These are phyloP conservation scores for Rauvolfia tetraphylla DNA, from an alignment of 257 asterid genomes.

Conservation along the genomic window DNA sequence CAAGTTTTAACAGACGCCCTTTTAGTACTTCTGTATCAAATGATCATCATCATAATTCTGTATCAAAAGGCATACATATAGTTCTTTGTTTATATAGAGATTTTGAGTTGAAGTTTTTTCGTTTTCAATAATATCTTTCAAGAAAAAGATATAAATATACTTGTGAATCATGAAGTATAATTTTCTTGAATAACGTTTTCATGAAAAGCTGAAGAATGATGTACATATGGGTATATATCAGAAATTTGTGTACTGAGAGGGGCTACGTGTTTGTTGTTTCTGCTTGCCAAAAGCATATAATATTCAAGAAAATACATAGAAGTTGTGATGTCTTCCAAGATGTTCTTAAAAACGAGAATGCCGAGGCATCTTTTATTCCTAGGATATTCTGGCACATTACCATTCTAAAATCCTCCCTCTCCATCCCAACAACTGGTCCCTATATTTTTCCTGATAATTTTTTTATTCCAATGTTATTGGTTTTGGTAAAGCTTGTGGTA, in stretches of 20 bases:
- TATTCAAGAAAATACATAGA: neutral
- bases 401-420: neutral
- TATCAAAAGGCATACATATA: too few relatives aligned
- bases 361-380: neutral
- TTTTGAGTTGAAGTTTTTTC: neutral
- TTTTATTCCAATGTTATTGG: neutral
- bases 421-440: neutral
- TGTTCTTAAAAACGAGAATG: neutral
- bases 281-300: neutral
- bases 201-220: neutral
- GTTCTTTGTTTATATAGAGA: neutral
- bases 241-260: neutral
- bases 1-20: neutral
- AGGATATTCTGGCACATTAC: neutral
- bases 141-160: neutral
- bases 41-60: too few relatives aligned
- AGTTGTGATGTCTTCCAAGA: neutral
- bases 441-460: neutral
- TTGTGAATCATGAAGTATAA: too few relatives aligned
- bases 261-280: neutral
- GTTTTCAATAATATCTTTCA: neutral
- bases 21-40: neutral
- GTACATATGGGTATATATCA: neutral
- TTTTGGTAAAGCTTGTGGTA: neutral
- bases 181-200: neutral